Evolutionary conservation across 768 basidiomycete species (phyloP), one percentile per base, ranked within the genome.

Genomic region (Macrocybe gigantea): DNA sequence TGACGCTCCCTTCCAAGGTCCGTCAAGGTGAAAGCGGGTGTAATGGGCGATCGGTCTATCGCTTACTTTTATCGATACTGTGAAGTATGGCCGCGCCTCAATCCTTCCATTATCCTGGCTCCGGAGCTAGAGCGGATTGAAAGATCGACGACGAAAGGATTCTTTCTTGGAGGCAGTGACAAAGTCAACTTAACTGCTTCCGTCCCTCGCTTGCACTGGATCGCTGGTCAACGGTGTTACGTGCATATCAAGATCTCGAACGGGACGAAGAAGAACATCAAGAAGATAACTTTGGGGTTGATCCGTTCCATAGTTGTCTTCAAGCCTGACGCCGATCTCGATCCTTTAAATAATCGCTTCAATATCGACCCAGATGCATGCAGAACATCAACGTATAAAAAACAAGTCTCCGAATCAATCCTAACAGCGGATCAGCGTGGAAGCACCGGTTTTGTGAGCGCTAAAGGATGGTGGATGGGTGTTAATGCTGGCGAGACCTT

Each of bases 381-480:
- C 58, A 77, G 82, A 60, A 80, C 83, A 0, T 66, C 76, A 35
- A 81, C 83, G 5, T 75, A 67, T 12, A 68, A 72, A 45, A 88
- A 85, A 60, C 74, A 79, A 52, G 71, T 93, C 1, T 77, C 82
- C 1, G 82, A 83, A 56, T 75, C 79, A 32, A 69, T 69, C 4
- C 71, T 95, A 29, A 79, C 83, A 54, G 80, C 83, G 60, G 80
- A 83, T 5, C 78, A 84, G 42, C 73, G 74, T 36, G 78, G 77
- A 29, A 64, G 79, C 6, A 76, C 77, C 52, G 86, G 87, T 2
- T 76, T 81, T 59, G 87, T 85, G 7, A 91, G 86, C 37, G 86
- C 82, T 15, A 84, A 82, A 56, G 93, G 92, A 1, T 95, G 90
- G 87, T 95, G 93, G 92, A 73, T 80, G 5, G 93, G 93, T 6